Evolutionary conservation across 164 flowering plant genomes (phyloP).

Genomic region (Tetracentron sinense): DNA sequence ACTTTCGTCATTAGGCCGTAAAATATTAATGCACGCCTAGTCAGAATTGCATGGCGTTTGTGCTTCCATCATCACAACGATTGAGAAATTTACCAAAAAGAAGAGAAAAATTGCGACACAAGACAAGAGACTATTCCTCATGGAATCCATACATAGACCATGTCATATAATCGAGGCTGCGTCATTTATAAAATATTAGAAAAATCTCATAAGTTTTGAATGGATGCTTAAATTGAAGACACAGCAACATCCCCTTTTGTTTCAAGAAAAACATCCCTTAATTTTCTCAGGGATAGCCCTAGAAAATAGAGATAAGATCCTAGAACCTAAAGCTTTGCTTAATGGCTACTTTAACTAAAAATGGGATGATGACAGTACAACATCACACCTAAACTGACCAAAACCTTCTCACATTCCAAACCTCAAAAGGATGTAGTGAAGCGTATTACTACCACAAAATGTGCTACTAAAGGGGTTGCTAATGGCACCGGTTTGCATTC

Average conservation of each 20-base stretch:
- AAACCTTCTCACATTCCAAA: no score
- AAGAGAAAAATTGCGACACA: neutral
- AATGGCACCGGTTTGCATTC: no score
- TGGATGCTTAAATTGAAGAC: no score
- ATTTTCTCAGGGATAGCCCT: neutral
- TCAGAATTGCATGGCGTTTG: constrained; percentile 6
- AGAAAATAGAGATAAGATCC: neutral
- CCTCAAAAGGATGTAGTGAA: no score
- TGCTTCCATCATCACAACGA: neutral
- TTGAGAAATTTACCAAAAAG: no score
- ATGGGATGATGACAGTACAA: constrained; percentile 4
- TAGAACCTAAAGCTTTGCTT: neutral
- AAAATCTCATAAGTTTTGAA: no score
- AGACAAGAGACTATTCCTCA: neutral
- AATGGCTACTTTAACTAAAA: neutral
- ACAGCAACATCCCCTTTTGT: no score
- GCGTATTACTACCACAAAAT: no score
- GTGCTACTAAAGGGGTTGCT: no score
- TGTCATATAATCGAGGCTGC: no score
- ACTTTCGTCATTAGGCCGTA: no score
- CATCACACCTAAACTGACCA: constrained; percentile 3
- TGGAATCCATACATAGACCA: neutral
- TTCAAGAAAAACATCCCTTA: neutral
- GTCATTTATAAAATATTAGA: no score
- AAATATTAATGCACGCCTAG: neutral